Evolutionary conservation across 2,329 filamentous ascomycete genomes (phyloP).

Genomic region (Hymenotorrendiella dingleyae): DNA sequence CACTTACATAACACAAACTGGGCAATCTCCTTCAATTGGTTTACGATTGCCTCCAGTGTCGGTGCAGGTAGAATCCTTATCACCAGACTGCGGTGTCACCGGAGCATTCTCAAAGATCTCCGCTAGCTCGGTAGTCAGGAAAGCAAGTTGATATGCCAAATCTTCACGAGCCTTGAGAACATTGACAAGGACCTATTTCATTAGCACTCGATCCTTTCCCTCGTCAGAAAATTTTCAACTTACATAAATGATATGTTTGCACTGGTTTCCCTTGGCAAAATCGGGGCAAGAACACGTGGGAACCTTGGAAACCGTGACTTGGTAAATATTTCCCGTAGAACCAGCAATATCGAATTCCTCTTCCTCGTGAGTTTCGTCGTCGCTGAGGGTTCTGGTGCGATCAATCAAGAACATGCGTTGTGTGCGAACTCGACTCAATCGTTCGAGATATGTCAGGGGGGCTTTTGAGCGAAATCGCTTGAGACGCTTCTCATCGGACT

Average conservation of each 20-base stretch:
- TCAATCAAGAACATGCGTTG: slow-evolving; percentile 54
- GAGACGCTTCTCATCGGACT: slow-evolving; percentile 34
- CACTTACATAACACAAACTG: slow-evolving; percentile 57
- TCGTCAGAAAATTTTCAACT: slow-evolving; percentile 9
- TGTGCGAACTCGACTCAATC: slow-evolving; percentile 41
- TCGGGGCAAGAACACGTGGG: slow-evolving; percentile 52
- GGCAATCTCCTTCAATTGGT: slow-evolving; percentile 54
- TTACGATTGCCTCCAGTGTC: slow-evolving; percentile 46
- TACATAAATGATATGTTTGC: slow-evolving; percentile 59
- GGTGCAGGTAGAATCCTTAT: slow-evolving; percentile 30
- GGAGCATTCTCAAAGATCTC: slow-evolving; percentile 50
- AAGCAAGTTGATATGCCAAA: slow-evolving; percentile 53
- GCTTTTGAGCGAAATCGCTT: slow-evolving; percentile 36
- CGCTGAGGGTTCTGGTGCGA: slow-evolving; percentile 31
- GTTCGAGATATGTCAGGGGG: slow-evolving; percentile 40
- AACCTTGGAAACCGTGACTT: slow-evolving; percentile 44
- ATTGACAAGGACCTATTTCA: slow-evolving; percentile 44
- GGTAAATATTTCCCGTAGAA: slow-evolving; percentile 57
- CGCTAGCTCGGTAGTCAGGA: slow-evolving; percentile 51
- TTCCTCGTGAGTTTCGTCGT: slow-evolving; percentile 34
- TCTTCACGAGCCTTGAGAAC: slow-evolving; percentile 50
- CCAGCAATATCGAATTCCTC: slow-evolving; percentile 53
- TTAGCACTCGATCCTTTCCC: neutral
- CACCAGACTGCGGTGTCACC: slow-evolving; percentile 37
- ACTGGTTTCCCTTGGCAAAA: slow-evolving; percentile 48